Percentiles rank a stretch among this genome's conserved stretches.
Conservation (phyloP, 2,329 filamentous ascomycete genomes). For the Phyllosticta citrichinensis region DNA sequence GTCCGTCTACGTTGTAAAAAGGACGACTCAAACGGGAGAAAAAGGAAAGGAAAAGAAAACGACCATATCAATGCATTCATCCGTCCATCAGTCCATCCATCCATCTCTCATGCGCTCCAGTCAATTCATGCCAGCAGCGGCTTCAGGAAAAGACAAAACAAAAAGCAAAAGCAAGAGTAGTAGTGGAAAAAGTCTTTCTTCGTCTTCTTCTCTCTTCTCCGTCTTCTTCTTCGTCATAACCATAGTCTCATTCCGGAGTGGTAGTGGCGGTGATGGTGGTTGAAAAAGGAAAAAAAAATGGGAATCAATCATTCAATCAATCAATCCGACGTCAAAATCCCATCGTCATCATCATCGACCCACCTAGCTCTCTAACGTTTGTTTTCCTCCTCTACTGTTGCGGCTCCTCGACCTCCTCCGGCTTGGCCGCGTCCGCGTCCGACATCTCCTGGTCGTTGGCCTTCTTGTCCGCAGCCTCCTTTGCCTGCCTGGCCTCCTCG, state of each 20-base stretch:
- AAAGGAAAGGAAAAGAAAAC: too few relatives aligned
- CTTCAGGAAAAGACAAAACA: too few relatives aligned
- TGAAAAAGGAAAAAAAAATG: neutral
- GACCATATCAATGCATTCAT: too few relatives aligned
- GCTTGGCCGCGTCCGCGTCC: constrained; percentile 40
- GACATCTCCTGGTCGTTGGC: constrained; percentile 46
- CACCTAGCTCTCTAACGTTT: neutral
- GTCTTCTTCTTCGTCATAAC: too few relatives aligned
- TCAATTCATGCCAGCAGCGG: too few relatives aligned
- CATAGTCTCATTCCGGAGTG: neutral
- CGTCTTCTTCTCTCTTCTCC: too few relatives aligned
- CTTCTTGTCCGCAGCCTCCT: constrained; percentile 44
- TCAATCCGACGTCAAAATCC: neutral
- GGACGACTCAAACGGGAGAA: too few relatives aligned
- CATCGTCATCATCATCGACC: neutral
- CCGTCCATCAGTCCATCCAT: too few relatives aligned
- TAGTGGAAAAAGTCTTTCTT: too few relatives aligned
- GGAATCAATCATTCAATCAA: neutral
- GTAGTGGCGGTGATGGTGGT: neutral
- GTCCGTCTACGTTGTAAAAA: too few relatives aligned
- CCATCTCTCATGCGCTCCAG: too few relatives aligned
- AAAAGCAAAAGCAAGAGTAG: too few relatives aligned
- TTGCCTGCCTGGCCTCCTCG: constrained; percentile 56
- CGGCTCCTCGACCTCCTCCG: constrained; percentile 19
- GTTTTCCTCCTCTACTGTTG: constrained; percentile 2